Base-by-base conservation (phyloP, 345 rosid species). In the Hibiscus trionum region DNA sequence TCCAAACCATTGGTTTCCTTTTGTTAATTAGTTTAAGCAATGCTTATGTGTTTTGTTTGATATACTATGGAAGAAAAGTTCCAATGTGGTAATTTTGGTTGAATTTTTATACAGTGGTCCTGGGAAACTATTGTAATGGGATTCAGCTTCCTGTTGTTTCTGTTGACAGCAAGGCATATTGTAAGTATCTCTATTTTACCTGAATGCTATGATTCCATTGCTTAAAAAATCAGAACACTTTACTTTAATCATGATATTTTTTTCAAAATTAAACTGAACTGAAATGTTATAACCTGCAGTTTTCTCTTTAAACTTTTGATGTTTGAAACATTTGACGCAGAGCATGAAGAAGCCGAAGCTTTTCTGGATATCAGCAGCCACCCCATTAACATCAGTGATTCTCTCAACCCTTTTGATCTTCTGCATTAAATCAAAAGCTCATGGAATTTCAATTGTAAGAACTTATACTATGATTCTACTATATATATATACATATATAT, bases 311-410 rank as follows among this genome's bases (percentile, higher is more conserved):
- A 58, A 35, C 5, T 64, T 73, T 11, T 15, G 47, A 27, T 53
- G 31, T 53, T 50, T 37, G 39, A 63, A 64, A 53, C 5, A 14
- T 15, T 65, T 55, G 55, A 15, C 35, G 17, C 82, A 96, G 99
- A 88, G 98, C 80, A 83, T 83, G 84, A 93, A 69, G 77, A 93
- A 85, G 67, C 97, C 96, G 27, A 96, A 93, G 80, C 88, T 91
- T 71, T 96, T 93, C 80, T 96, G 98, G 98, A 82, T 96, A 27
- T 91, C 98, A 0, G 98, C 97, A 7, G 98, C 96, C 35, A 89
- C 98, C 24, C 99, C 99, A n/a, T 79, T 96, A 68, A 78, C 88
- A 49, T 93, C 97, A 52, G 96, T 96, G 70, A 77, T 95, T 72
- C 62, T 86, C 75, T 89, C 99, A 62, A 95, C 90, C 49, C 59